phyloP scores from a whole-genome alignment of 106 monocot genomes.

The Dactylorhiza incarnata region DNA sequence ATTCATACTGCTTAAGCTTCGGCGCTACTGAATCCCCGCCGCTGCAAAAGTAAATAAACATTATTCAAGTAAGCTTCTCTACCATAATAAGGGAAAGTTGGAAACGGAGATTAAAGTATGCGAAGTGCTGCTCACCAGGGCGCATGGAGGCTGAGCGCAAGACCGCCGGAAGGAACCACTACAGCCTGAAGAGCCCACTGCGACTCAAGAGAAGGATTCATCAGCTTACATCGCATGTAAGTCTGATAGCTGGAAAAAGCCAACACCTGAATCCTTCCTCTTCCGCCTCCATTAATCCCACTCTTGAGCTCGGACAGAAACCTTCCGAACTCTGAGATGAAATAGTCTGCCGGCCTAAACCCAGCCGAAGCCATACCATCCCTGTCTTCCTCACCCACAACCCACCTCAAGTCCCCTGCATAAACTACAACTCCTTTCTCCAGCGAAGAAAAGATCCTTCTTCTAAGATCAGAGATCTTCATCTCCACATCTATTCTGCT shows the following conservation, averaged over 20 bases:
- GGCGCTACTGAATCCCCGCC: conserved; percentile 31
- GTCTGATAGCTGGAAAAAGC: conserved; percentile 75
- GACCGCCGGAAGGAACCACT: conserved; percentile 76
- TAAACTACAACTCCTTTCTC: conserved; percentile 27
- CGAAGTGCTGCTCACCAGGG: conserved; percentile 37
- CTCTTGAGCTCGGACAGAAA: conserved; percentile 42
- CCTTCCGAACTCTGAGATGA: conserved; percentile 53
- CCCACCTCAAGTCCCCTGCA: conserved; percentile 79
- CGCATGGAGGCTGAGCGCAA: conserved; percentile 66
- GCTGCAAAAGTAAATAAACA: conserved; percentile 19
- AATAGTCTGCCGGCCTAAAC: conserved; percentile 36
- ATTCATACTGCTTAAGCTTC: conserved; percentile 24
- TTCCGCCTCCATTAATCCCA: conserved; percentile 3
- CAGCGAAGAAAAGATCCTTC: conserved; percentile 29
- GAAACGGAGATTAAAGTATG: background rate
- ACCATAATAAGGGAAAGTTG: background rate
- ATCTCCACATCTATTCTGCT: conserved; percentile 49
- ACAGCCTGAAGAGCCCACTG: conserved; percentile 84
- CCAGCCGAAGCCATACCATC: conserved; percentile 1
- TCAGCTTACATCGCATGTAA: conserved; percentile 73
- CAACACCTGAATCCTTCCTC: conserved; percentile 57
- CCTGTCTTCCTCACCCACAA: conserved; percentile 32
- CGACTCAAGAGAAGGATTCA: conserved; percentile 54
- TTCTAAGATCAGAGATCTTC: conserved; percentile 54
- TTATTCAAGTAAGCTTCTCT: background rate